Percentiles rank a stretch among this genome's conserved stretches.
phyloP scores from a whole-genome alignment of 73 alveolate genomes.

The Paramecium tetraurelia region DNA sequence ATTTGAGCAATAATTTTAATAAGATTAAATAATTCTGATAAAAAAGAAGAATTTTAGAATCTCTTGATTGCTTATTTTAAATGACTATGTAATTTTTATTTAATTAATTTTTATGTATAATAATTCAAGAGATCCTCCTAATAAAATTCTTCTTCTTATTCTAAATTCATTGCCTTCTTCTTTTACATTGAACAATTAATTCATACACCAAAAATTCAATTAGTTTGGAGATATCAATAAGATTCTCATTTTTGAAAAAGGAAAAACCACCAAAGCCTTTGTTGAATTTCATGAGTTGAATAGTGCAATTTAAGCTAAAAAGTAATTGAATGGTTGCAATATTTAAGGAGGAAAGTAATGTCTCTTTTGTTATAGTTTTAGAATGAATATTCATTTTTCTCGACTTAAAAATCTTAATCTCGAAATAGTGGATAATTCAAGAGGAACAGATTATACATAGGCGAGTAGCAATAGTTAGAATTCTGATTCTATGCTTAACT shows the following conservation, averaged over 20 bases:
- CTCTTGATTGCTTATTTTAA: neutral
- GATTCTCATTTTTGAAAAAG: constrained; percentile 39
- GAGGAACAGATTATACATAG: constrained; percentile 46
- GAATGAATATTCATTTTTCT: constrained; percentile 25
- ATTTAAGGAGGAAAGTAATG: neutral
- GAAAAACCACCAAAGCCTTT: constrained; percentile 28
- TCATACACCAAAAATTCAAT: neutral
- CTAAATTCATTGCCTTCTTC: neutral
- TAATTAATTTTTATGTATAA: neutral
- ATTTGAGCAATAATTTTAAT: neutral
- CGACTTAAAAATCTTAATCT: constrained; percentile 12
- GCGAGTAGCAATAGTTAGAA: neutral
- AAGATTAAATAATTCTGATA: neutral
- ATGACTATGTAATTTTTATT: neutral
- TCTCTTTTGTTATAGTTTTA: neutral
- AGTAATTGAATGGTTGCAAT: neutral
- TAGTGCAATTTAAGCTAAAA: neutral
- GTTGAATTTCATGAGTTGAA: constrained; percentile 7
- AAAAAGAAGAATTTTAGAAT: neutral
- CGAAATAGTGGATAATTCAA: constrained; percentile 28
- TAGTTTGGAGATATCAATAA: neutral
- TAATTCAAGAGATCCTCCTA: constrained; percentile 51
- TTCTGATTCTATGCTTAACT: neutral
- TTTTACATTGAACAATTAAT: constrained; percentile 10
- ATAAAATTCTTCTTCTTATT: neutral